These are phyloP conservation scores for Agrostemma githago DNA, from an alignment of 148 eudicot species.

Conservation along the genomic window DNA sequence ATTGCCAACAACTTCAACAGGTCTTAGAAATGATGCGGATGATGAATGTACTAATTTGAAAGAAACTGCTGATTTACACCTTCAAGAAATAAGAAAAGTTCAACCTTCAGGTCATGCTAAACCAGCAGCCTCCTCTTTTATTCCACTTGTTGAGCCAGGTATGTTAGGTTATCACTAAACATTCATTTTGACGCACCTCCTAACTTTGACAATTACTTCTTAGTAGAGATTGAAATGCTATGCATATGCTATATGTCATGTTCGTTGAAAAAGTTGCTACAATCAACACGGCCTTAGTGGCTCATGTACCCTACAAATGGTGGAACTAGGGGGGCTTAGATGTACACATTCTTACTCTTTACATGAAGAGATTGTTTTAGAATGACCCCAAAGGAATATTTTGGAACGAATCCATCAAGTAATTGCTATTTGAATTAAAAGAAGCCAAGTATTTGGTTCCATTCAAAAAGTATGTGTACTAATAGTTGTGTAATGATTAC, in stretches of 20 bases:
- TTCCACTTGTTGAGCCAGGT: slow-evolving; percentile 64
- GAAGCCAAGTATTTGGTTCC: no score
- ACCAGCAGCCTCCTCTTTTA: slow-evolving; percentile 35
- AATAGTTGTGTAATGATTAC: not conserved
- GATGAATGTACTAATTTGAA: slow-evolving; percentile 26
- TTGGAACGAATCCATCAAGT: no score
- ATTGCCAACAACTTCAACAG: slow-evolving; percentile 22
- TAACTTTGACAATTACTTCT: not conserved
- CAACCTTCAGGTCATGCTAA: slow-evolving; percentile 31
- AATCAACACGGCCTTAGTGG: no score
- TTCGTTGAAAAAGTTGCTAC: not conserved
- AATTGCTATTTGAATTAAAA: no score
- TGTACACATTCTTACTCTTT: no score
- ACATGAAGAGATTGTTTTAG: no score
- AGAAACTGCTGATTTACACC: slow-evolving; percentile 34
- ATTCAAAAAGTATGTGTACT: not conserved
- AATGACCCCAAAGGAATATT: no score
- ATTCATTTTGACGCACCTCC: not conserved
- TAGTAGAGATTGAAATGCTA: not conserved
- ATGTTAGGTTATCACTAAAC: slow-evolving; percentile 16
- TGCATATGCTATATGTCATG: not conserved
- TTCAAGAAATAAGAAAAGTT: slow-evolving; percentile 44
- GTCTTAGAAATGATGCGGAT: slow-evolving; percentile 9
- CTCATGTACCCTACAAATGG: no score
- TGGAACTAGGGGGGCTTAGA: no score